Evolutionary conservation across 129 eudicot species (phyloP).

Genomic region (Silybum marianum): DNA sequence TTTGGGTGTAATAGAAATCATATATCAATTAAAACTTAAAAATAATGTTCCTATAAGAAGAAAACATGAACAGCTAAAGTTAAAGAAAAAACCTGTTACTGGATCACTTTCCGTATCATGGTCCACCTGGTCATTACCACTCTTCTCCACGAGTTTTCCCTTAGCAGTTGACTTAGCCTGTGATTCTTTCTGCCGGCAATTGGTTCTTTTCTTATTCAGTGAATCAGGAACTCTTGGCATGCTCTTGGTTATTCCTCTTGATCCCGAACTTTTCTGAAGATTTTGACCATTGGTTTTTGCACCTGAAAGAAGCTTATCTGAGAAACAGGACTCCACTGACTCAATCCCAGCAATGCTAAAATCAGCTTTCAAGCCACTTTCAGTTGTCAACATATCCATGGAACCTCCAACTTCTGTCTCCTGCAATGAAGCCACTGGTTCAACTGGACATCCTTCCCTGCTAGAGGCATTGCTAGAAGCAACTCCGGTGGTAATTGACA

Average conservation of each 20-base stretch:
- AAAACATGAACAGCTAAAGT: neutral
- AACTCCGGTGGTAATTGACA: slow-evolving; percentile 25
- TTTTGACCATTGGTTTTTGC: slow-evolving; percentile 30
- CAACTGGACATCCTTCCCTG: slow-evolving; percentile 29
- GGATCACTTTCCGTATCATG: slow-evolving; percentile 33
- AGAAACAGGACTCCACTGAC: slow-evolving; percentile 32
- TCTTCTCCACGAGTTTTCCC: slow-evolving; percentile 36
- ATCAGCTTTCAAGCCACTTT: slow-evolving; percentile 40
- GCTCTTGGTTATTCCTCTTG: slow-evolving; percentile 30
- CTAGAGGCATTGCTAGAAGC: slow-evolving; percentile 33
- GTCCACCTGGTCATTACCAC: slow-evolving; percentile 24
- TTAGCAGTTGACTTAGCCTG: slow-evolving; percentile 26
- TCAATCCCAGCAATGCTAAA: slow-evolving; percentile 30
- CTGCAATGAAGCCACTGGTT: slow-evolving; percentile 26
- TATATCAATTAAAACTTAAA: neutral
- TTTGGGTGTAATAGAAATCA: neutral
- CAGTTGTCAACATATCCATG: slow-evolving; percentile 27
- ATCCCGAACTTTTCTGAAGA: slow-evolving; percentile 37
- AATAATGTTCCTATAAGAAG: neutral
- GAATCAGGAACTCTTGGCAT: slow-evolving; percentile 28
- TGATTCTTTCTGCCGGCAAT: slow-evolving; percentile 37
- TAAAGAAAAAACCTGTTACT: slow-evolving; percentile 42
- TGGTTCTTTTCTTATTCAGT: slow-evolving; percentile 21
- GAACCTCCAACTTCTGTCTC: slow-evolving; percentile 32
- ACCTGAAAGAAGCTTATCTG: slow-evolving; percentile 25